Evolutionary conservation across 768 basidiomycete genomes (phyloP), one percentile per base, ranked within the genome.

Genomic region (Clitopilus hobsonii): DNA sequence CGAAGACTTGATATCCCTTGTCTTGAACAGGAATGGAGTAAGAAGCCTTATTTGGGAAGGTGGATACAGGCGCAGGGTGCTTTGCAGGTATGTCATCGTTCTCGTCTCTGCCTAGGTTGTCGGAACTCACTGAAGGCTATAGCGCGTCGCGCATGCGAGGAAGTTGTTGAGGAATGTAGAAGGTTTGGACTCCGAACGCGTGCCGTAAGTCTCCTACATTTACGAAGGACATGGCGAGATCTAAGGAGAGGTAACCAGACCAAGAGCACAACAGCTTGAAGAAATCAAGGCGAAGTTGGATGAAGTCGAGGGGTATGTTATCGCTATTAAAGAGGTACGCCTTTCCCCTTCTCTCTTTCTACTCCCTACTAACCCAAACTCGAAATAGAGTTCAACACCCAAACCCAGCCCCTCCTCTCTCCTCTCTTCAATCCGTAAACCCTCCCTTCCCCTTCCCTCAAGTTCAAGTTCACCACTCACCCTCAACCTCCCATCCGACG

Each of bases 131-230:
- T 38, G 14, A n/a, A n/a, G n/a, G n/a, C 13, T 45, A 20, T 45
- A 75, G 72, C 76, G 73, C 68, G 64, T 88, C 3, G 82, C 80
- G 58, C 79, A 79, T 63, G 86, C 86, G 0, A 70, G 76, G 51
- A 73, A 73, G 56, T 67, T 89, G 54, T 58, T 89, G 38, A 77
- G 77, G 64, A 83, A 81, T 56, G 79, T 86, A 16, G 81, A 87
- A 58, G 59, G 76, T 26, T 74, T 80, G 56, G 76, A 74, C 27
- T 69, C 69, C 13, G 74, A 78, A 54, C 67, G 69, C 5, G 65
- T 75, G 20, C 71, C 74, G 78, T 83, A 51, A 61, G 79, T 69
- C 27, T n/a, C n/a, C n/a, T n/a, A n/a, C n/a, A n/a, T n/a, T n/a
- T n/a, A n/a, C n/a, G n/a, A n/a, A n/a, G n/a, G n/a, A n/a, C n/a